Evolutionary conservation across 176 grass and related monocot genomes (phyloP).

Genomic region (Guadua angustifolia): DNA sequence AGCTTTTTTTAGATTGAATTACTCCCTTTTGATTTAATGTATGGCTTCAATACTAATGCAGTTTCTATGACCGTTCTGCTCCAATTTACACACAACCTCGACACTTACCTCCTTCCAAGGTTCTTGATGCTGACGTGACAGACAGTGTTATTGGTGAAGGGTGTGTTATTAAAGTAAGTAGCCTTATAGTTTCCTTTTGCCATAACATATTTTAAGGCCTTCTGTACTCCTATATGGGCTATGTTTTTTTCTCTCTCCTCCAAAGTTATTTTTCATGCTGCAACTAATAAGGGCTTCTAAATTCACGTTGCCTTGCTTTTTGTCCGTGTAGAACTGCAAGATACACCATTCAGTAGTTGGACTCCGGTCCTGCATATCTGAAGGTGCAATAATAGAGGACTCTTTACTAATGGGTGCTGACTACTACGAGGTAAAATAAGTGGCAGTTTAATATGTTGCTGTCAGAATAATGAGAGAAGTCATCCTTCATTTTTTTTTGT

Average conservation of each 20-base stretch:
- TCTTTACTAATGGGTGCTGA: constrained; percentile 96
- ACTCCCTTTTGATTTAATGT: constrained; percentile 27
- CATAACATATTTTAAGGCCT: not conserved
- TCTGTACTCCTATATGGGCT: not conserved
- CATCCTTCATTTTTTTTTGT: not conserved
- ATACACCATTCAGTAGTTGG: constrained; percentile 97
- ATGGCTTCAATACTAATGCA: constrained; percentile 53
- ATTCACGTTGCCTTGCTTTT: not conserved
- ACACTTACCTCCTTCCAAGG: constrained; percentile 95
- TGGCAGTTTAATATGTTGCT: constrained; percentile 34
- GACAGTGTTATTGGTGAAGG: constrained; percentile 98
- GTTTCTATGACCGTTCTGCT: constrained; percentile 96
- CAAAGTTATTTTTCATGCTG: constrained; percentile 35
- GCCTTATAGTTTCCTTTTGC: not conserved
- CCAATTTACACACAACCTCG: constrained; percentile 97
- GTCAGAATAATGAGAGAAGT: constrained; percentile 27
- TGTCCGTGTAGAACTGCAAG: constrained; percentile 72
- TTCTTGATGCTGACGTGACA: constrained; percentile 90
- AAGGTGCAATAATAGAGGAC: constrained; percentile 93
- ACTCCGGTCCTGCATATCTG: constrained; percentile 93
- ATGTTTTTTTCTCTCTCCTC: constrained; percentile 24
- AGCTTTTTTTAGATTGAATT: constrained; percentile 23
- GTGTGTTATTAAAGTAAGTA: constrained; percentile 94
- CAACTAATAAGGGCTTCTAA: constrained; percentile 1
- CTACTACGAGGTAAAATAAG: constrained; percentile 88